A percentile compares a stretch with the other conserved stretches of the same genome.
phyloP scores from a whole-genome alignment of 1,284 basidiomycete genomes.

The Crepidotus sp. region DNA sequence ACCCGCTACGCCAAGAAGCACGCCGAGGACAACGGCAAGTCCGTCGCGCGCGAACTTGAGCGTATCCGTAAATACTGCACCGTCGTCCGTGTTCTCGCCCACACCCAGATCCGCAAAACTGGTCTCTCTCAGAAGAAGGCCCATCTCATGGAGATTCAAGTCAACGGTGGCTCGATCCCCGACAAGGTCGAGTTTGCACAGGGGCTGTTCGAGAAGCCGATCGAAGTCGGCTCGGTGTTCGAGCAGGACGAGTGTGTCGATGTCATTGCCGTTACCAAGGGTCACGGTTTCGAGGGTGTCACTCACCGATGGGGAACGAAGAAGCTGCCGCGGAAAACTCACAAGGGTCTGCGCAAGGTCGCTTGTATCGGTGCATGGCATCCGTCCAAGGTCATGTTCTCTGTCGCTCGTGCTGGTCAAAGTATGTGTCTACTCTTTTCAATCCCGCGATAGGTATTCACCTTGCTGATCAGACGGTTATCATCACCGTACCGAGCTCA shows the following conservation, averaged over 20 bases:
- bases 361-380: conserved; percentile 99
- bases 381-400: conserved; percentile 99
- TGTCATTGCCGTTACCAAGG: conserved; percentile 97
- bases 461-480: conserved; percentile 67
- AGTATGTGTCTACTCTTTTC: conserved; percentile 40
- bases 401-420: conserved; percentile 99
- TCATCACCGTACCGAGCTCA: conserved; percentile 96
- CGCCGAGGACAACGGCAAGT: conserved; percentile 91
- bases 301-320: conserved; percentile 99
- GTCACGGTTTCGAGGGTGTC: conserved; percentile 99
- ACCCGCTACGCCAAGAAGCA: conserved; percentile 99
- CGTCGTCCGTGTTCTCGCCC: conserved; percentile 97
- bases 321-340: conserved; percentile 97
- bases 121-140: conserved; percentile 99
- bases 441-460: conserved; percentile 15
- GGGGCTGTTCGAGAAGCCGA: conserved; percentile 94
- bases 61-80: conserved; percentile 99
- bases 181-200: conserved; percentile 99
- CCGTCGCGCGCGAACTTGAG: conserved; percentile 92
- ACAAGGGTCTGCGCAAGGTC: conserved; percentile 99
- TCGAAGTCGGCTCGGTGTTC: conserved; percentile 82
- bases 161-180: conserved; percentile 94
- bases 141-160: conserved; percentile 99
- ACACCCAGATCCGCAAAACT: conserved; percentile 98
- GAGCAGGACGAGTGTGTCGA: conserved; percentile 98